Conservation (phyloP, 805 yeast species). For the Candida insectorum region DNA sequence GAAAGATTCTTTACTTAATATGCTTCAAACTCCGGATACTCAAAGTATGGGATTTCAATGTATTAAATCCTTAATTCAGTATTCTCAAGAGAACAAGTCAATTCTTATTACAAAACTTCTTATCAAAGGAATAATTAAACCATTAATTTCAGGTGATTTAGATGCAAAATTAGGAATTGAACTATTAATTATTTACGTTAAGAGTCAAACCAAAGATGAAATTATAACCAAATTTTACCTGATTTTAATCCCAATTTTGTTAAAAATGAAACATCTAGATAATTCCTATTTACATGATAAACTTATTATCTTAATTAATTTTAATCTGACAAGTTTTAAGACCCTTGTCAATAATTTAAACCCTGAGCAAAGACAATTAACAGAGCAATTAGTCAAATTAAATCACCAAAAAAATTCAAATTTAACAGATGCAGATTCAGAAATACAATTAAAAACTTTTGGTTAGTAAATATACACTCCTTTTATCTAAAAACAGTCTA, state of each 20-base stretch:
- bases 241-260: conserved; percentile 35
- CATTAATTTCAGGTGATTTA: conserved; percentile 13
- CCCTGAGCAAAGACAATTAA: conserved; percentile 34
- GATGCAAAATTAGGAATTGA: conserved; percentile 40
- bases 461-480: conserved; percentile 9
- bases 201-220: conserved; percentile 22
- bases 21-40: conserved; percentile 19
- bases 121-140: conserved; percentile 43
- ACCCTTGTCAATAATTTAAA: conserved; percentile 38
- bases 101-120: conserved; percentile 39
- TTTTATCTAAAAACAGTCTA: neutral
- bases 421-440: conserved; percentile 14
- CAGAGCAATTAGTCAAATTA: conserved; percentile 43
- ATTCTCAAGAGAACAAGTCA: conserved; percentile 18
- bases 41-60: conserved; percentile 48
- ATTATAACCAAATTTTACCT: conserved; percentile 27
- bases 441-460: conserved; percentile 22
- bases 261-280: conserved; percentile 20
- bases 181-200: conserved; percentile 45
- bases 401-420: conserved; percentile 5
- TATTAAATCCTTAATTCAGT: conserved; percentile 51
- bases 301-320: conserved; percentile 43
- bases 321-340: conserved; percentile 49
- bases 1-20: conserved; percentile 20
- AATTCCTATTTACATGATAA: conserved; percentile 43